A percentile compares a stretch with the other conserved stretches of the same genome.
Evolutionary conservation across 106 monocot genomes (phyloP).

Genomic region (Posidonia australis): DNA sequence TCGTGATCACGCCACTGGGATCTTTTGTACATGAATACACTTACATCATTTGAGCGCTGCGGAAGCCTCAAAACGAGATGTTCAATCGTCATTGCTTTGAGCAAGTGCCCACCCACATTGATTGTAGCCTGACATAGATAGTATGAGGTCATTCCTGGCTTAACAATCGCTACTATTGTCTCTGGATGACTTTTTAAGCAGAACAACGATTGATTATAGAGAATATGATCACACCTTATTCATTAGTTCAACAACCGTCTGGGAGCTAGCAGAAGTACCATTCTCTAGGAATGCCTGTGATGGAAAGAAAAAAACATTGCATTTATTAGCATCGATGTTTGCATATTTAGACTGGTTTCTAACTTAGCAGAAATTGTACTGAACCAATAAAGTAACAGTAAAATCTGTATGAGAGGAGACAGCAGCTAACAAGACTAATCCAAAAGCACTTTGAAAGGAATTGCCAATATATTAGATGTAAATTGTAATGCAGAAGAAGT

Average conservation of each 20-base stretch:
- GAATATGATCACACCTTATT: conserved; percentile 29
- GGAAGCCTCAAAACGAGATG: conserved; percentile 72
- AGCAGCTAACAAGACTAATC: background rate
- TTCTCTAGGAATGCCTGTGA: conserved; percentile 60
- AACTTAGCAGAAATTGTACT: no score
- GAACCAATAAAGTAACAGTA: no score
- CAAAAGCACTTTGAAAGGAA: background rate
- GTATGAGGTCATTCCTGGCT: background rate
- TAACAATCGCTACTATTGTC: no score
- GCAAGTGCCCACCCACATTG: conserved; percentile 69
- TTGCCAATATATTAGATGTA: background rate
- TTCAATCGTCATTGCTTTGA: conserved; percentile 78
- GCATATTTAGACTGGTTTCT: no score
- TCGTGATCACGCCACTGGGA: no score
- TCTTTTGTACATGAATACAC: background rate
- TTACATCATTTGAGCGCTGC: conserved; percentile 48
- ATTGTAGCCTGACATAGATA: conserved; percentile 42
- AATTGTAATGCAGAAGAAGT: background rate
- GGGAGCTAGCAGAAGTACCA: conserved; percentile 43
- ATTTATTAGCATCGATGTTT: no score
- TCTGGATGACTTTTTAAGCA: background rate
- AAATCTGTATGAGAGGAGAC: no score
- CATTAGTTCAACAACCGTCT: conserved; percentile 54
- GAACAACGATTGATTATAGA: background rate
- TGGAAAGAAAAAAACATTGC: background rate